These are phyloP conservation scores for Pyrenophora graminea DNA, from an alignment of 2,329 filamentous ascomycete species.

Conservation along the genomic window DNA sequence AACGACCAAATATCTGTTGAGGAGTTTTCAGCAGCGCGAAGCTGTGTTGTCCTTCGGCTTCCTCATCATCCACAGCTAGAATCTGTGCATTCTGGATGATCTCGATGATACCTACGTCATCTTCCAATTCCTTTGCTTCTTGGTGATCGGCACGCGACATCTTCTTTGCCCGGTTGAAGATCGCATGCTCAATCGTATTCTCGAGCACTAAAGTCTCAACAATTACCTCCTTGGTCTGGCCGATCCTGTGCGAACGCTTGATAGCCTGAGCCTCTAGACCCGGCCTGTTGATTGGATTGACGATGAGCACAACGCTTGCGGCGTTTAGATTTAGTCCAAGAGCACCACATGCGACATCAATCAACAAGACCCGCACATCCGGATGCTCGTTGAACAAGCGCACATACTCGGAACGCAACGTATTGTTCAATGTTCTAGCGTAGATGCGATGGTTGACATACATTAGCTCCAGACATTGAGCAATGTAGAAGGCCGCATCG, in stretches of 20 bases:
- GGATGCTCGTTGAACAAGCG: conserved; percentile 73
- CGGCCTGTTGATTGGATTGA: conserved; percentile 84
- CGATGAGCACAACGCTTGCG: conserved; percentile 85
- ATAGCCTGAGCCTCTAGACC: conserved; percentile 87
- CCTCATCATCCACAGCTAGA: conserved; percentile 47
- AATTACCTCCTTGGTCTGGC: conserved; percentile 75
- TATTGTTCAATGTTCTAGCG: conserved; percentile 63
- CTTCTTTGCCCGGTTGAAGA: conserved; percentile 71
- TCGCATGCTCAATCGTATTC: conserved; percentile 82
- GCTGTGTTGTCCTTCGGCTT: conserved; percentile 38
- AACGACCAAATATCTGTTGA: conserved; percentile 53
- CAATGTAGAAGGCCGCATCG: conserved; percentile 84
- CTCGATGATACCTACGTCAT: conserved; percentile 61
- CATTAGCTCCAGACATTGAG: conserved; percentile 76
- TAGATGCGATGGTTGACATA: conserved; percentile 69
- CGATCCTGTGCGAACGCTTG: conserved; percentile 85
- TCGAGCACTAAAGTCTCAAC: conserved; percentile 85
- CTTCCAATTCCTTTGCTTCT: conserved; percentile 61
- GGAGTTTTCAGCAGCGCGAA: conserved; percentile 49
- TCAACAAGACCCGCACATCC: conserved; percentile 76
- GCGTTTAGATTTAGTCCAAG: conserved; percentile 84
- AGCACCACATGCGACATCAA: conserved; percentile 88
- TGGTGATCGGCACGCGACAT: conserved; percentile 69
- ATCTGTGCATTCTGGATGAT: conserved; percentile 63
- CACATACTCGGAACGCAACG: conserved; percentile 74